These are phyloP conservation scores for Sequoiadendron giganteum DNA, from an alignment of 75 land plant genomes.

Conservation along the genomic window DNA sequence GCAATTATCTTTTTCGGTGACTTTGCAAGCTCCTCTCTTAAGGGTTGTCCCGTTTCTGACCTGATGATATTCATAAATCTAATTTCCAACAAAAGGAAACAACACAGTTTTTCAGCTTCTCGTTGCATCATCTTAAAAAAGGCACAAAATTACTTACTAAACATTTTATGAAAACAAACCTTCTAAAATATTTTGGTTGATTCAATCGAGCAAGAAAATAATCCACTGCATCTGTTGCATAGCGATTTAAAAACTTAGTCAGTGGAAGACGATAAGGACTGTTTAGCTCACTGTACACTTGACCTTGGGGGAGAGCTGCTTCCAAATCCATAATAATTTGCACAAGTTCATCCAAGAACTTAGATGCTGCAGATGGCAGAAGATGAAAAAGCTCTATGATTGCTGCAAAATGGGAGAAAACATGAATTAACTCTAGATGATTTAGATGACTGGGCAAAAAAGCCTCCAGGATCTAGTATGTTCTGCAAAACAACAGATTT, in stretches of 20 bases:
- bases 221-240: conserved; percentile 90
- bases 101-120: neutral
- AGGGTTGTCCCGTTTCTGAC: conserved; percentile 90
- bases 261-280: conserved; percentile 98
- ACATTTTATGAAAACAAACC: conserved; percentile 44
- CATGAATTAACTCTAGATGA: neutral
- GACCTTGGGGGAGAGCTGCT: conserved; percentile 89
- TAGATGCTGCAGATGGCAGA: conserved; percentile 91
- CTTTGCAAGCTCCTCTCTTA: conserved; percentile 94
- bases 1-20: conserved; percentile 88
- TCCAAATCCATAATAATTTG: conserved; percentile 85
- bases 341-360: conserved; percentile 94
- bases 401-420: conserved; percentile 53
- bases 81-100: conserved; percentile 11
- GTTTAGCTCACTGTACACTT: conserved; percentile 93
- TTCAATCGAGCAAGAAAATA: conserved; percentile 89
- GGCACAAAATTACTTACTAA: neutral
- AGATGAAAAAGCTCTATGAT: conserved; percentile 98
- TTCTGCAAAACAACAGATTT: neutral
- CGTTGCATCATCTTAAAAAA: neutral
- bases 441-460: neutral
- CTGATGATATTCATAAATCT: conserved; percentile 96
- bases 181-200: conserved; percentile 82
- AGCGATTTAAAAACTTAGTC: conserved; percentile 89
- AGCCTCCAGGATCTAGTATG: neutral